Conservation (phyloP, 2,329 filamentous ascomycete species). For the Beauveria medogensis region DNA sequence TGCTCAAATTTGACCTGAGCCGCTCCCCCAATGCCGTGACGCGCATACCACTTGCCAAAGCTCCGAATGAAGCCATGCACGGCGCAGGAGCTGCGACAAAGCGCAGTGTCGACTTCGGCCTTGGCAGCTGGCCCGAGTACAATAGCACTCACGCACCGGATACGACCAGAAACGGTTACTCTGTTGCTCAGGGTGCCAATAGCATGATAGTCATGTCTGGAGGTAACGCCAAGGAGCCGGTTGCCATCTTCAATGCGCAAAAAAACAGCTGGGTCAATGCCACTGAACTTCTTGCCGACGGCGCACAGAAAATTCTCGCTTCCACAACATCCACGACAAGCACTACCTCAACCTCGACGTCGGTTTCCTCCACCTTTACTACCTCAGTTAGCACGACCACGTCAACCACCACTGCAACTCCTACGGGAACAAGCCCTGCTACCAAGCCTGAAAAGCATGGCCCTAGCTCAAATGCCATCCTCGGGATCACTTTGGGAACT, state of each 20-base stretch:
- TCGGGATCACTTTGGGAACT: constrained; percentile 77
- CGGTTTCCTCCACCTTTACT: constrained; percentile 17
- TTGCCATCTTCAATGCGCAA: constrained; percentile 70
- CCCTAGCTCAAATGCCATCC: constrained; percentile 47
- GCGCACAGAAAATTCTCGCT: constrained; percentile 32
- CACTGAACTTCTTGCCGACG: constrained; percentile 49
- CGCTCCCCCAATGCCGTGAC: constrained; percentile 55
- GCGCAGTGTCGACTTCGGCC: constrained; percentile 44
- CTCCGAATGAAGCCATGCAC: not conserved
- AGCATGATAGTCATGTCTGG: constrained; percentile 73
- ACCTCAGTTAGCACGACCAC: constrained; percentile 20
- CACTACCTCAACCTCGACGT: constrained; percentile 18
- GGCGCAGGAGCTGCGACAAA: constrained; percentile 9
- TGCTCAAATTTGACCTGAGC: constrained; percentile 71
- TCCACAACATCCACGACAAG: constrained; percentile 19
- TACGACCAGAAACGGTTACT: constrained; percentile 57
- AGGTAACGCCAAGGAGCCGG: constrained; percentile 55
- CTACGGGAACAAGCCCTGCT: constrained; percentile 19
- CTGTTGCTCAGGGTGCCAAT: constrained; percentile 57
- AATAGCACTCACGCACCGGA: constrained; percentile 64
- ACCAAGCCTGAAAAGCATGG: constrained; percentile 24
- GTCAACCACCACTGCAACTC: not conserved
- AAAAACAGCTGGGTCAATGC: constrained; percentile 74
- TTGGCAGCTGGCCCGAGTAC: constrained; percentile 67
- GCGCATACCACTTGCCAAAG: not conserved